phyloP scores from a whole-genome alignment of 2,329 filamentous ascomycete species.

The Cladophialophora psammophila region DNA sequence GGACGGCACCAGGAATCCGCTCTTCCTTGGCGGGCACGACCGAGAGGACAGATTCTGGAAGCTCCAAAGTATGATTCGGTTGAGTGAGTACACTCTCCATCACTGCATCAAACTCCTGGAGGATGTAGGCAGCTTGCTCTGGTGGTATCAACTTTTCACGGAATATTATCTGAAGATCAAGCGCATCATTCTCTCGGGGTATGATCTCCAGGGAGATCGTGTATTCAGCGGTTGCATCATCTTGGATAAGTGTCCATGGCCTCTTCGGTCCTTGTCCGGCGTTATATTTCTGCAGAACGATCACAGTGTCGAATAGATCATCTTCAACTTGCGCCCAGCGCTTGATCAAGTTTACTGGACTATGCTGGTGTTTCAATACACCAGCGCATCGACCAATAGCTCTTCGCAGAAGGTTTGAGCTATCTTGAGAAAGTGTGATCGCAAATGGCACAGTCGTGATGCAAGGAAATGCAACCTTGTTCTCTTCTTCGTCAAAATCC shows the following conservation, averaged over 20 bases:
- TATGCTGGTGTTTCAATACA: slow-evolving; percentile 74
- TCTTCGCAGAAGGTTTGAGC: slow-evolving; percentile 63
- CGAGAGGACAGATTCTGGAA: slow-evolving; percentile 58
- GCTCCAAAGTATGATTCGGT: not conserved
- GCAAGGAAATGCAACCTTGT: slow-evolving; percentile 73
- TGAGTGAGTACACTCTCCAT: slow-evolving; percentile 29
- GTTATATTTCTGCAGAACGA: slow-evolving; percentile 76
- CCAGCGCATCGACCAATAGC: slow-evolving; percentile 72
- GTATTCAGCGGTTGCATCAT: slow-evolving; percentile 68
- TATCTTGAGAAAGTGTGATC: slow-evolving; percentile 62
- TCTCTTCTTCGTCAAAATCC: slow-evolving; percentile 63
- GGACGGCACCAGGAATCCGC: slow-evolving; percentile 64
- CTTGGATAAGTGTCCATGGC: slow-evolving; percentile 68
- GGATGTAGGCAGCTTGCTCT: slow-evolving; percentile 43
- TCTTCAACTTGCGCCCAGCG: slow-evolving; percentile 71
- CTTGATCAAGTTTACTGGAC: slow-evolving; percentile 75
- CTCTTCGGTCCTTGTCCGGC: slow-evolving; percentile 35
- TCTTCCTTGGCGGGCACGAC: slow-evolving; percentile 66
- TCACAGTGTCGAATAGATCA: slow-evolving; percentile 80
- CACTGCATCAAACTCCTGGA: slow-evolving; percentile 36
- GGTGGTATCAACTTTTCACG: slow-evolving; percentile 69
- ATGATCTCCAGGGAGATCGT: slow-evolving; percentile 81
- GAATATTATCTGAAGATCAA: slow-evolving; percentile 73
- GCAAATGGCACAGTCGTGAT: slow-evolving; percentile 80
- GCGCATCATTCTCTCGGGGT: slow-evolving; percentile 54